These are phyloP conservation scores for Termitomyces sp. DNA, from an alignment of 768 basidiomycete species.

Conservation along the genomic window DNA sequence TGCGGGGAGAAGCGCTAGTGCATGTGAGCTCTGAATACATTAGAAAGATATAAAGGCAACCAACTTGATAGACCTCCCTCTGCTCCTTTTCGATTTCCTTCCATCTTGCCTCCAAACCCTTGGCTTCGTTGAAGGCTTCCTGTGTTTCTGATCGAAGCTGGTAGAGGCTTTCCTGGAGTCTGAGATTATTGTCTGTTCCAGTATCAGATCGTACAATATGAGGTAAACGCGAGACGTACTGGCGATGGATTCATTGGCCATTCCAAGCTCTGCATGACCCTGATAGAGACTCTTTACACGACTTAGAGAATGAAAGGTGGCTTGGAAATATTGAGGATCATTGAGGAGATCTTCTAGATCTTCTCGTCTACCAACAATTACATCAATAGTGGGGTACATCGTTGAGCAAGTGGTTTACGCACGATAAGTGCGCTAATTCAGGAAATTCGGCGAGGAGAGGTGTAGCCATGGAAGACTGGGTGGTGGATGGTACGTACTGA, in stretches of 20 bases:
- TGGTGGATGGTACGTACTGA: slow-evolving; percentile 5
- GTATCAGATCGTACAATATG: slow-evolving; percentile 5
- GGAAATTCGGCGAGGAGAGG: slow-evolving; percentile 60
- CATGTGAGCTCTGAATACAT: not conserved
- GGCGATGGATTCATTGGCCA: slow-evolving; percentile 84
- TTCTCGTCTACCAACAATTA: slow-evolving; percentile 52
- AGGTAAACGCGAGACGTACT: slow-evolving; percentile 42
- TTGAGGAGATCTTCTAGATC: slow-evolving; percentile 87
- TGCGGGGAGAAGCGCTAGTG: slow-evolving; percentile 78
- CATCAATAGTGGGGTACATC: slow-evolving; percentile 2
- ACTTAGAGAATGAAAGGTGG: slow-evolving; percentile 75
- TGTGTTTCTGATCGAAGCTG: slow-evolving; percentile 77
- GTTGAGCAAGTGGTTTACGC: slow-evolving; percentile 20
- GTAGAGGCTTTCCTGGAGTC: slow-evolving; percentile 72
- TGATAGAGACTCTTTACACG: slow-evolving; percentile 71
- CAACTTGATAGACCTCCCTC: slow-evolving; percentile 81
- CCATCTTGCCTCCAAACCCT: slow-evolving; percentile 77
- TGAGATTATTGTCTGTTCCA: slow-evolving; percentile 62
- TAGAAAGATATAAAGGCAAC: slow-evolving; percentile 3
- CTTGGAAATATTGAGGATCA: slow-evolving; percentile 83
- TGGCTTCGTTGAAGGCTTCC: slow-evolving; percentile 84
- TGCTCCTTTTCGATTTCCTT: slow-evolving; percentile 87
- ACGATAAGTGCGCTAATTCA: slow-evolving; percentile 71
- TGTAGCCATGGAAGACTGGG: slow-evolving; percentile 30
- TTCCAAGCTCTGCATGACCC: slow-evolving; percentile 71